Base-by-base conservation (phyloP, 306 rosid genomes). In the Quercus wislizeni region DNA sequence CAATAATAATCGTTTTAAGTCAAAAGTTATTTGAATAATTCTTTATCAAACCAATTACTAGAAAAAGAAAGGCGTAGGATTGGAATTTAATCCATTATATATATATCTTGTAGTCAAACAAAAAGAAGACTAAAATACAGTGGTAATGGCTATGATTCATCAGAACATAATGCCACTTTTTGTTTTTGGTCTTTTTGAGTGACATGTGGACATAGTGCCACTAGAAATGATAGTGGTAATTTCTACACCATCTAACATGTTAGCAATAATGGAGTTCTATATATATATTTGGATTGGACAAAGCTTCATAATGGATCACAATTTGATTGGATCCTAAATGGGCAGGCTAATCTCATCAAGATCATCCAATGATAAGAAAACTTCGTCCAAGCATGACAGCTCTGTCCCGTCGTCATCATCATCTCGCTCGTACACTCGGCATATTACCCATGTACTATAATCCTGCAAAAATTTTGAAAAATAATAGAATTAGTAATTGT, bases 301-400 rank as follows among this genome's bases (percentile, higher is more conserved):
- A 88, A 81, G 83, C 71, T 65, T 59, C 77, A 51, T 79, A 13
- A 33, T 19, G 5, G 70, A 74, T 64, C 76, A 23, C 71, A 30
- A 19, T 38, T 49, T 33, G 33, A 65, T 7, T 6, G 71, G 51
- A 65, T 18, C 49, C 81, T 86, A 88, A 89, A 86, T 89, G 61
- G 99, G 99, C 77, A 91, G 82, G 80, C 99, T 91, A 57, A 95
- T 89, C 87, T 95, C 99, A 0, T 95, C 98, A 69, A 95, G 97
- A 90, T 95, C 99, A 73, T 95, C 99, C 87, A 95, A 81, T 49
- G 98, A 87, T 75, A 92, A 86, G 89, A 92, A 95, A 76, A 95
- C 99, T 84, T 95, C 98, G 80, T 95, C 99, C 96, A 95, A 88
- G 85, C 96, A 91, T 4, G 99, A 94, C 25, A 94, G 92, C 76